Evolutionary conservation across 441 rosid genomes (phyloP).

Genomic region (Sinapis alba): DNA sequence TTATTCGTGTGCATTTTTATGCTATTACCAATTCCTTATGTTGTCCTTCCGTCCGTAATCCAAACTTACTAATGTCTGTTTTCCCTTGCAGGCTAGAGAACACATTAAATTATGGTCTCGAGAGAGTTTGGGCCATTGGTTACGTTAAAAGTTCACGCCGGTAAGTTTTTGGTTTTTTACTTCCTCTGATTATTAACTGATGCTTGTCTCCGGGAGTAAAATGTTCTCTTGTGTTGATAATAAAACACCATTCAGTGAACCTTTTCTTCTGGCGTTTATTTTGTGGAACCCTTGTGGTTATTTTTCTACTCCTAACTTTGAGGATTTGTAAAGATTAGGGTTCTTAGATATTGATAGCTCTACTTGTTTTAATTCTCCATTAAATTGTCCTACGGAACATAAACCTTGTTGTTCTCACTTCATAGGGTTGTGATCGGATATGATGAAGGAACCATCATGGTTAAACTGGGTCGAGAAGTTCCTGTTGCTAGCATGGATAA

Average conservation of each 20-base stretch:
- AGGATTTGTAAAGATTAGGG: not conserved
- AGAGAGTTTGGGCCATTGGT: constrained; percentile 86
- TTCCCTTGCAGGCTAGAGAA: constrained; percentile 70
- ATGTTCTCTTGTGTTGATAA: constrained; percentile 1
- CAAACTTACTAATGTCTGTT: not conserved
- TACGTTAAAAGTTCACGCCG: constrained; percentile 71
- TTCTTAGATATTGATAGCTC: not conserved
- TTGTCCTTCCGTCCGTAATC: not conserved
- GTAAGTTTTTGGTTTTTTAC: constrained; percentile 47
- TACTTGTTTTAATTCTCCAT: constrained; percentile 6
- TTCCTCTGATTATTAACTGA: not conserved
- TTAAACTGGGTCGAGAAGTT: constrained; percentile 1
- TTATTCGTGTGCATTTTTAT: constrained; percentile 2
- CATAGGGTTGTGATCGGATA: constrained; percentile 72
- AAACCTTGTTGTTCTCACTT: constrained; percentile 19
- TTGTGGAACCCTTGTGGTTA: not conserved
- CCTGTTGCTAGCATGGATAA: constrained; percentile 5
- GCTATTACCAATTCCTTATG: not conserved
- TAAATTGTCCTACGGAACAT: not conserved
- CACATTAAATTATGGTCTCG: constrained; percentile 83
- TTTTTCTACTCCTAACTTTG: not conserved
- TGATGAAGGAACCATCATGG: constrained; percentile 5
- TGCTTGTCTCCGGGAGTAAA: constrained; percentile 2
- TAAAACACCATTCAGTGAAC: not conserved
- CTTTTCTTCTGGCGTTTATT: not conserved